Evolutionary conservation across 1,284 basidiomycete genomes (phyloP), one percentile per base, ranked within the genome.

Genomic region (Ceratobasidium sp.): DNA sequence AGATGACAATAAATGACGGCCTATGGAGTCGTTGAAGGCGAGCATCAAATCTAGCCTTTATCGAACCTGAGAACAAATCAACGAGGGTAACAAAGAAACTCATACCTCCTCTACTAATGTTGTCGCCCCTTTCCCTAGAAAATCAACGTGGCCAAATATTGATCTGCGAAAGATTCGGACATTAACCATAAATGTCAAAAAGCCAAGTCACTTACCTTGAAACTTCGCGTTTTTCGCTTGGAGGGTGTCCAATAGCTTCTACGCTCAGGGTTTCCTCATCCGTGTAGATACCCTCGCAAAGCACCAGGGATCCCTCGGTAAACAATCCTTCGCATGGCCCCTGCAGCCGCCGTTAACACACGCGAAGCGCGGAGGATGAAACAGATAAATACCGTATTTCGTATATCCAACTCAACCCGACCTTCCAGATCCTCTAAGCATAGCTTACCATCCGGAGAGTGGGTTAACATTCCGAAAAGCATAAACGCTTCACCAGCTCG

Each of bases 271-370:
- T 94, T 68, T 94, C 94, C 42, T 99, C 95, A 78, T 96, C 92
- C 0, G 95, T 98, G 83, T 99, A 99, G 82, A 97, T 95, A 46
- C 98, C 98, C 85, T 99, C 98, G 0, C 99, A 92, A 10, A 99
- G 89, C 1, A 96, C 95, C 85, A 98, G 94, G 79, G 93, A 96
- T 0, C 98, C 98, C 84, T 99, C 97, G 0, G 97, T 98, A 83
- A 99, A 99, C 17, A 99, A 85, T 0, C 98, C 98, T 84, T 98
- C 97, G 61, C 96, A 96, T 5, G 97, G 97, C 79, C 95, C 94
- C 96, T 96, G 80, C 10, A 15, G 33, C 48, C 38, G 80, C 78
- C 26, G 28, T 42, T 70, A 52, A 52, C 56, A 74, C 33, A 28
- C 38, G 57, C 5, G 33, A 65, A 28, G 1, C n/a, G 9, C 2